Conservation (phyloP, 2,329 filamentous ascomycete genomes). For the Ceratocystis albifundus region DNA sequence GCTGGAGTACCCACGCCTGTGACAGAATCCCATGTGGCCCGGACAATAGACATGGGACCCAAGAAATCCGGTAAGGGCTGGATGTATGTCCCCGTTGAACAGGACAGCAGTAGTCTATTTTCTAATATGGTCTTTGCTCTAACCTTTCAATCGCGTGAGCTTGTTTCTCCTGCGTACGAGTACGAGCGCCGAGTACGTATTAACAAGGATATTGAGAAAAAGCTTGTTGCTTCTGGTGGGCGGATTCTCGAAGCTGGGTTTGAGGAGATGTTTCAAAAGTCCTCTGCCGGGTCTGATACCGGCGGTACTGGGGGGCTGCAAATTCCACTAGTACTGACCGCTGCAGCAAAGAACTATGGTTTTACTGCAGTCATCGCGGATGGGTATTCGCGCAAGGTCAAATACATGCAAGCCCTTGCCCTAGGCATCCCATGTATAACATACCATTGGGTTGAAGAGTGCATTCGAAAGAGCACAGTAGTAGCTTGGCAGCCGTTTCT, state of each 20-base stretch:
- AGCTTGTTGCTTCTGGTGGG: constrained; percentile 62
- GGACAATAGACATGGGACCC: not conserved
- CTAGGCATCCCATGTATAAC: constrained; percentile 79
- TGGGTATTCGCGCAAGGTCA: constrained; percentile 70
- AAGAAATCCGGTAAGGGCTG: constrained; percentile 19
- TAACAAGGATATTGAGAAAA: constrained; percentile 41
- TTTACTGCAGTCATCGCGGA: constrained; percentile 84
- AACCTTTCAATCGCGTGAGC: constrained; percentile 48
- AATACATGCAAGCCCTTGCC: constrained; percentile 90
- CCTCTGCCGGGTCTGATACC: not conserved
- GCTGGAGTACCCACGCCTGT: constrained; percentile 1
- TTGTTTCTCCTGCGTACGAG: constrained; percentile 44
- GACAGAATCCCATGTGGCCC: not conserved
- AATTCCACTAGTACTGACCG: constrained; percentile 41
- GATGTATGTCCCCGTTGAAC: constrained; percentile 22
- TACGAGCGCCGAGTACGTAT: constrained; percentile 31
- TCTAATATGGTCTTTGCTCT: constrained; percentile 78
- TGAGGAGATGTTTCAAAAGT: constrained; percentile 59
- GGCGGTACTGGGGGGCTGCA: constrained; percentile 7
- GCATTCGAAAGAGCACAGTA: constrained; percentile 47
- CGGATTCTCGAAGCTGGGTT: constrained; percentile 63
- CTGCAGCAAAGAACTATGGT: constrained; percentile 44
- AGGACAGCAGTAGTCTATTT: constrained; percentile 43
- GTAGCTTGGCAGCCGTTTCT: constrained; percentile 72
- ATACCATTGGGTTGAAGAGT: constrained; percentile 67